These are phyloP conservation scores for Paxillus rubicundulus DNA, from an alignment of 768 basidiomycete genomes.

Conservation along the genomic window DNA sequence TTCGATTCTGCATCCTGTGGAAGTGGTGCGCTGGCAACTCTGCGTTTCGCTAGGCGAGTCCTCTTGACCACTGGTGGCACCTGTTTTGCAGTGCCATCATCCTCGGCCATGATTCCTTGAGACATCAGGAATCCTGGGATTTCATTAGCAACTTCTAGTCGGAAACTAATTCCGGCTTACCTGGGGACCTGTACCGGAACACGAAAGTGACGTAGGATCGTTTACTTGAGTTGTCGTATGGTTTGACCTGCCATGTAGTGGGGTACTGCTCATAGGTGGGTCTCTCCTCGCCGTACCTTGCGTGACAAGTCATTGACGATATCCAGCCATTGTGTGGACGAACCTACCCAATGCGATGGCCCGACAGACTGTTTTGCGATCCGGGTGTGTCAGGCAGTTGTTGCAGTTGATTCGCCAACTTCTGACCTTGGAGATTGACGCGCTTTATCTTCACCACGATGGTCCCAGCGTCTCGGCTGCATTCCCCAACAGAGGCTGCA, in stretches of 20 bases:
- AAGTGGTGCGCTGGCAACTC: slow-evolving; percentile 42
- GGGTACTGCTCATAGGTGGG: slow-evolving; percentile 39
- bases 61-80: slow-evolving; percentile 7
- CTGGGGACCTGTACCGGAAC: slow-evolving; percentile 60
- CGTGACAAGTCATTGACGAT: slow-evolving; percentile 5
- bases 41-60: slow-evolving; percentile 30
- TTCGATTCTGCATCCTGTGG: not conserved
- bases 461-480: slow-evolving; percentile 43
- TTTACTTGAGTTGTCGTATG: slow-evolving; percentile 40
- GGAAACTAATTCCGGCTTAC: slow-evolving; percentile 30
- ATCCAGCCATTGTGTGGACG: not conserved
- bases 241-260: slow-evolving; percentile 53
- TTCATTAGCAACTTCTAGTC: not conserved
- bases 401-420: slow-evolving; percentile 44
- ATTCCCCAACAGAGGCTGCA: slow-evolving; percentile 20
- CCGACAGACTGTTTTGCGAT: slow-evolving; percentile 38
- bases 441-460: slow-evolving; percentile 50
- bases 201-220: slow-evolving; percentile 62
- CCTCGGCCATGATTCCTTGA: slow-evolving; percentile 47
- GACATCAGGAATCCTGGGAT: slow-evolving; percentile 46
- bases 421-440: slow-evolving; percentile 29
- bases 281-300: slow-evolving; percentile 51
- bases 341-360: slow-evolving; percentile 48
- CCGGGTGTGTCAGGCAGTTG: slow-evolving; percentile 35
- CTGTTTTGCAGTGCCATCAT: slow-evolving; percentile 21